Evolutionary conservation across 2,329 filamentous ascomycete species (phyloP).

Genomic region (Fusarium verticillioides): DNA sequence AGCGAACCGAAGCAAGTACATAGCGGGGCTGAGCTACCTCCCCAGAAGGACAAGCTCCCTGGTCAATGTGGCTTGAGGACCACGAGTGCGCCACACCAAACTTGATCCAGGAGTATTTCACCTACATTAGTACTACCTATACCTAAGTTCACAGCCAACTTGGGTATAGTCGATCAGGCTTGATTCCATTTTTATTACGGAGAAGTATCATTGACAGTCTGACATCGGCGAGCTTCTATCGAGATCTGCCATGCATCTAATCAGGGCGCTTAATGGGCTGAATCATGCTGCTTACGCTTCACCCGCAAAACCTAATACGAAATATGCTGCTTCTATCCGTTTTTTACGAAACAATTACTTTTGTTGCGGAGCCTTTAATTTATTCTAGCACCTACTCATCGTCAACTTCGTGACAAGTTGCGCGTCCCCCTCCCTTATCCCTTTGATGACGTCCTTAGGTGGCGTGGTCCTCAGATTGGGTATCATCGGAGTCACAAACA

Average conservation of each 20-base stretch:
- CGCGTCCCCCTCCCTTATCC: slow-evolving; percentile 9
- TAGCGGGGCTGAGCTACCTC: slow-evolving; percentile 34
- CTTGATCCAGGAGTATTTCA: neutral
- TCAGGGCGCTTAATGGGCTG: neutral
- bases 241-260: neutral
- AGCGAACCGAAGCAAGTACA: neutral
- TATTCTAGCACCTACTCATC: neutral
- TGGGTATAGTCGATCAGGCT: neutral
- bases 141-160: neutral
- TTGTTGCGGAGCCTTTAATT: neutral
- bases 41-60: slow-evolving; percentile 7
- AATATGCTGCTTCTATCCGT: no score
- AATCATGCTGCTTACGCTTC: neutral
- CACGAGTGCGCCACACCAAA: slow-evolving; percentile 36
- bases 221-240: neutral
- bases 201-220: neutral
- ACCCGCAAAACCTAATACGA: neutral
- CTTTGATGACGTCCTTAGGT: slow-evolving; percentile 25
- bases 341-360: neutral
- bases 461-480: slow-evolving; percentile 19
- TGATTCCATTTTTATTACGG: neutral
- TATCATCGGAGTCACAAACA: neutral
- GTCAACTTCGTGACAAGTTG: slow-evolving; percentile 14
- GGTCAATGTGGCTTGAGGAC: slow-evolving; percentile 19
- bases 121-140: no score